Evolutionary conservation across 768 basidiomycete species (phyloP).

Genomic region (Galerina sulciceps): DNA sequence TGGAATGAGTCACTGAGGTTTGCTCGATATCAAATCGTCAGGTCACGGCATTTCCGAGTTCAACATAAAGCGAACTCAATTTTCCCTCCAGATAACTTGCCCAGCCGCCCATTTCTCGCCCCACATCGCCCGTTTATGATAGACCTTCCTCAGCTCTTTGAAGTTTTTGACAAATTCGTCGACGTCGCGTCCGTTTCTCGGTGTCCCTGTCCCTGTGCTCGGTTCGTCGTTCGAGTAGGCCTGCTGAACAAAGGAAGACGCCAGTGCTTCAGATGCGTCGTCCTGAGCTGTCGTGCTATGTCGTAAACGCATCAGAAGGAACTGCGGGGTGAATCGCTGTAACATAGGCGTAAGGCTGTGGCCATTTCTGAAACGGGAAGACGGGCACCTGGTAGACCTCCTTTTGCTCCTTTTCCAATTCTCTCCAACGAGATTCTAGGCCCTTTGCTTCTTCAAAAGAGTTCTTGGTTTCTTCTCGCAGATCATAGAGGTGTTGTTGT

Average conservation of each 20-base stretch:
- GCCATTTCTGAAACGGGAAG: background rate
- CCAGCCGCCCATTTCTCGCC: slow-evolving; percentile 85
- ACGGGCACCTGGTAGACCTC: slow-evolving; percentile 83
- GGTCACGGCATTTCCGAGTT: background rate
- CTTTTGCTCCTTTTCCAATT: slow-evolving; percentile 85
- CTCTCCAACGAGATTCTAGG: slow-evolving; percentile 83
- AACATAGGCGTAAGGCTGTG: background rate
- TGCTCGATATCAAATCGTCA: background rate
- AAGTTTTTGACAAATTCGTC: slow-evolving; percentile 91
- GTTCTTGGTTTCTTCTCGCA: slow-evolving; percentile 83
- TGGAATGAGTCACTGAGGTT: too few species aligned
- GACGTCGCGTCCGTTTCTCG: slow-evolving; percentile 57
- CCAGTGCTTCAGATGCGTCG: slow-evolving; percentile 83
- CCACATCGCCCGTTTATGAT: slow-evolving; percentile 93
- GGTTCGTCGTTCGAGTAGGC: slow-evolving; percentile 32
- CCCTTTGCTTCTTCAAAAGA: slow-evolving; percentile 87
- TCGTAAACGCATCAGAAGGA: slow-evolving; percentile 83
- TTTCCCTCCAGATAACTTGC: slow-evolving; percentile 85
- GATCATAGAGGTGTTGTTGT: slow-evolving; percentile 73
- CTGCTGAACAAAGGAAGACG: slow-evolving; percentile 80
- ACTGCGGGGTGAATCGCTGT: slow-evolving; percentile 85
- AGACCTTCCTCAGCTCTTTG: slow-evolving; percentile 84
- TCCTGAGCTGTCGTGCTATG: slow-evolving; percentile 93
- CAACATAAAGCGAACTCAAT: slow-evolving; percentile 37
- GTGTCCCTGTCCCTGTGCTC: slow-evolving; percentile 35